These are phyloP conservation scores for Yamadazyma diddensiae DNA, from an alignment of 1,139 yeast genomes.

Conservation along the genomic window DNA sequence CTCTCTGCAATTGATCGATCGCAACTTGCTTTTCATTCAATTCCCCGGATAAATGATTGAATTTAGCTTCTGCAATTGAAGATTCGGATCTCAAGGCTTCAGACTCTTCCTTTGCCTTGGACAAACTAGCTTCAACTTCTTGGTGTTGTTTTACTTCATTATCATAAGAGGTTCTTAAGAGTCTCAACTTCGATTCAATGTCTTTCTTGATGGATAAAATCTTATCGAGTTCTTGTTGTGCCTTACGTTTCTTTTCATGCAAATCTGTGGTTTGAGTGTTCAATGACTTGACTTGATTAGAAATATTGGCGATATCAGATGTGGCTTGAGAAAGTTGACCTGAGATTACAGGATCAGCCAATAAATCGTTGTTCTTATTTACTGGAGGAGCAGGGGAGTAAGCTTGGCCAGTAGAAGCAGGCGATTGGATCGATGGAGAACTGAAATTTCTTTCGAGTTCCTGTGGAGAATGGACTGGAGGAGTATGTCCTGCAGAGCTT, in stretches of 20 bases:
- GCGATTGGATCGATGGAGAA: conserved; percentile 8
- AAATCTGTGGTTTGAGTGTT: conserved; percentile 70
- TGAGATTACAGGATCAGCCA: conserved; percentile 59
- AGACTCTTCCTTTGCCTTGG: conserved; percentile 62
- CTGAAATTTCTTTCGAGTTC: conserved; percentile 8
- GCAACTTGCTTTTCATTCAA: conserved; percentile 59
- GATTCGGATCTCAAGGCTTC: conserved; percentile 73
- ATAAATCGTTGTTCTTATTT: conserved; percentile 42
- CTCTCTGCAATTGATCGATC: conserved; percentile 64
- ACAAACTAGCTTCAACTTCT: conserved; percentile 61
- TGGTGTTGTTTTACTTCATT: conserved; percentile 74
- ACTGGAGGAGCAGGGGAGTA: conserved; percentile 1
- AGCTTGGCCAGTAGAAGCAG: conserved; percentile 7
- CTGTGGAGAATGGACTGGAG: conserved; percentile 12
- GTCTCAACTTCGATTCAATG: conserved; percentile 65
- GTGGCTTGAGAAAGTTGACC: conserved; percentile 75
- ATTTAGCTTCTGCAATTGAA: conserved; percentile 77
- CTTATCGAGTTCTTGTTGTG: conserved; percentile 71
- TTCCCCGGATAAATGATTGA: conserved; percentile 68
- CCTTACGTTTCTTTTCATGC: conserved; percentile 67
- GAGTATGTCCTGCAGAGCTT: conserved; percentile 8
- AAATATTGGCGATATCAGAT: conserved; percentile 81
- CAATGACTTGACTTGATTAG: conserved; percentile 79
- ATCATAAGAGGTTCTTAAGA: conserved; percentile 70
- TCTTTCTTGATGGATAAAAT: conserved; percentile 66